Evolutionary conservation across 2,329 filamentous ascomycete genomes (phyloP).

Genomic region (Aspergillus sp.): DNA sequence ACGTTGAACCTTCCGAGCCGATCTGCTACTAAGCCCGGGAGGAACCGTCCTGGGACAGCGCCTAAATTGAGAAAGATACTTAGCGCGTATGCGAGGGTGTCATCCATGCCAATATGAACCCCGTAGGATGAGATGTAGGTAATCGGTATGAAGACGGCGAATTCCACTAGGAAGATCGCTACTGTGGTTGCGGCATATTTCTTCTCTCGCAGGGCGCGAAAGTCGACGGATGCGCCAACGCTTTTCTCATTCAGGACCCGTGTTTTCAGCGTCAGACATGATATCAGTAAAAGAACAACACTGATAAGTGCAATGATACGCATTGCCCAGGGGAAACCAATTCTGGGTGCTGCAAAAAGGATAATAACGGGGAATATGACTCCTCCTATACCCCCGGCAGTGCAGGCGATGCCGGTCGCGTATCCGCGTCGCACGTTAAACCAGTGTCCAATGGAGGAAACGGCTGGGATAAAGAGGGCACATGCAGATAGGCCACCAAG

Average conservation of each 20-base stretch:
- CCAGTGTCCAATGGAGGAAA: slow-evolving; percentile 38
- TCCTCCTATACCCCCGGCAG: slow-evolving; percentile 38
- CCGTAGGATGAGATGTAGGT: slow-evolving; percentile 39
- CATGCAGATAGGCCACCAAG: slow-evolving; percentile 36
- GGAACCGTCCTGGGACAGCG: slow-evolving; percentile 34
- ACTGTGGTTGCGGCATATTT: slow-evolving; percentile 29
- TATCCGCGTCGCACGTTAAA: slow-evolving; percentile 34
- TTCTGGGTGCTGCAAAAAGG: slow-evolving; percentile 26
- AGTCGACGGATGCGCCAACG: slow-evolving; percentile 15
- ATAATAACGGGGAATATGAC: slow-evolving; percentile 39
- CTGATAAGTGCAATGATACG: slow-evolving; percentile 33
- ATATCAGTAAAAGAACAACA: slow-evolving; percentile 12
- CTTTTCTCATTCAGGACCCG: neutral
- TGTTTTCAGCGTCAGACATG: slow-evolving; percentile 5
- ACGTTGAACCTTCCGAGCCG: slow-evolving; percentile 36
- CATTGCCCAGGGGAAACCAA: slow-evolving; percentile 37
- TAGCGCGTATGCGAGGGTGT: slow-evolving; percentile 31
- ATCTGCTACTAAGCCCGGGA: slow-evolving; percentile 39
- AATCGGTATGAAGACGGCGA: slow-evolving; percentile 39
- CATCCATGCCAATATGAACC: slow-evolving; percentile 27
- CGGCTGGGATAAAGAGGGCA: slow-evolving; percentile 30
- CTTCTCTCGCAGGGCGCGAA: slow-evolving; percentile 26
- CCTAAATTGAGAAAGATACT: slow-evolving; percentile 36
- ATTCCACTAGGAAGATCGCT: slow-evolving; percentile 38
- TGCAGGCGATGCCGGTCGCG: slow-evolving; percentile 39